Evolutionary conservation across 768 basidiomycete species (phyloP).

Genomic region (Candolleomyces efflorescens): DNA sequence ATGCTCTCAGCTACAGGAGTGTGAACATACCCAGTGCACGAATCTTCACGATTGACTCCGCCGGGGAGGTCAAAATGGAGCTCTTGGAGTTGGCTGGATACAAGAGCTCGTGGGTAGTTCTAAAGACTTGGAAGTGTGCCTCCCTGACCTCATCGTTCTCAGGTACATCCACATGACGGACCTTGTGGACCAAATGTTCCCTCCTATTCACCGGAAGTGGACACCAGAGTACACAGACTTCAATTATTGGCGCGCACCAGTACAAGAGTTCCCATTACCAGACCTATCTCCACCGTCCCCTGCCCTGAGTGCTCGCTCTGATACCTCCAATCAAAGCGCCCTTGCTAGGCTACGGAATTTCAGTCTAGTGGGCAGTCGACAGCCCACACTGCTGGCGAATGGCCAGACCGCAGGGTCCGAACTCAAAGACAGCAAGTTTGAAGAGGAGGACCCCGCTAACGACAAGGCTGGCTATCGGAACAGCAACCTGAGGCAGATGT

Average conservation of each 20-base stretch:
- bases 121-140: not conserved
- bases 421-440: not conserved
- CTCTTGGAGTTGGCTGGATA: constrained; percentile 94
- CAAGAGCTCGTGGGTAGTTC: constrained; percentile 76
- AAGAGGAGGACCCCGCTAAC: constrained; percentile 5
- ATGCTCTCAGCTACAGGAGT: constrained; percentile 95
- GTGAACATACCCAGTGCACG: constrained; percentile 92
- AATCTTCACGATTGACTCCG: constrained; percentile 96
- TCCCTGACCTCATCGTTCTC: constrained; percentile 1
- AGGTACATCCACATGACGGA: constrained; percentile 99
- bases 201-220: constrained; percentile 88
- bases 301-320: constrained; percentile 89
- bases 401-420: not conserved
- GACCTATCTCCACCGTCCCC: constrained; percentile 87
- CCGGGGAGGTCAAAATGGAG: constrained; percentile 96
- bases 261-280: constrained; percentile 76
- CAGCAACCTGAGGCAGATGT: constrained; percentile 61
- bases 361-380: constrained; percentile 53
- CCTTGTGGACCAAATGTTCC: constrained; percentile 99
- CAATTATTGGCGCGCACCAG: constrained; percentile 88
- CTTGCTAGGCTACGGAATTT: constrained; percentile 74
- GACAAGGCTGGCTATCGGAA: constrained; percentile 26
- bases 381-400: not conserved
- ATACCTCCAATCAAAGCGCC: constrained; percentile 70
- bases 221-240: constrained; percentile 93